Evolutionary conservation across 257 asterid genomes (phyloP), one percentile per base, ranked within the genome.

Genomic region (Solanum chaucha): DNA sequence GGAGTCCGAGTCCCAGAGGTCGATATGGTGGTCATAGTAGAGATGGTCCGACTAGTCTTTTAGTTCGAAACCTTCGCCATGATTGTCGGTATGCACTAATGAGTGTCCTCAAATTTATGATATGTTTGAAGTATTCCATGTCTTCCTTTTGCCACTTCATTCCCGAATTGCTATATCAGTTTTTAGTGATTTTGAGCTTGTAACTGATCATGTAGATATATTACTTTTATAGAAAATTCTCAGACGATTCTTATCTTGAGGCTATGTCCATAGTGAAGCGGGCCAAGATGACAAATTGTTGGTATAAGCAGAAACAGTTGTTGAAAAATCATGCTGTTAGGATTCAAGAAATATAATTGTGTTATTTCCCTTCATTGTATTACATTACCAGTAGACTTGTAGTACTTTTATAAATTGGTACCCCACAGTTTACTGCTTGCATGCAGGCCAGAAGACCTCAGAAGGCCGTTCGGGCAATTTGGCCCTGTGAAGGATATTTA

Each of bases 41-140:
- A 82, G 98, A 94, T 88, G 97, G 93, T 44, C 98, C 98, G 0
- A 97, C 99, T 36, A 95, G 99, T 85, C 98, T 97, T 22, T 90
- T 97, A 70, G 99, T 97, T 55, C 98, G 98, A 65, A 97, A 97
- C 84, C 98, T 95, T 87, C 98, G 98, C 72, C 98, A 89, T 86
- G 99, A 97, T 89, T 94, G 98, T 89, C 92, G 99, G 98, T 93
- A 83, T 26, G 90, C 59, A 26, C 14, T 26, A 35, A 35, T 20
- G 8, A 26, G 1, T 13, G 36, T 38, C 26, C n/a, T 59, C 46
- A 30, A 70, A 70, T 3, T 8, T 22, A 6, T 86, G n/a, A 86
- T 86, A 51, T 72, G 28, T 80, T n/a, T 59, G 72, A 46, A 40
- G 17, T 71, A 55, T 35, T 35, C 59, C 58, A 24, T 5, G 5